Conservation (phyloP, 345 rosid genomes). For the Brassica cretica region DNA sequence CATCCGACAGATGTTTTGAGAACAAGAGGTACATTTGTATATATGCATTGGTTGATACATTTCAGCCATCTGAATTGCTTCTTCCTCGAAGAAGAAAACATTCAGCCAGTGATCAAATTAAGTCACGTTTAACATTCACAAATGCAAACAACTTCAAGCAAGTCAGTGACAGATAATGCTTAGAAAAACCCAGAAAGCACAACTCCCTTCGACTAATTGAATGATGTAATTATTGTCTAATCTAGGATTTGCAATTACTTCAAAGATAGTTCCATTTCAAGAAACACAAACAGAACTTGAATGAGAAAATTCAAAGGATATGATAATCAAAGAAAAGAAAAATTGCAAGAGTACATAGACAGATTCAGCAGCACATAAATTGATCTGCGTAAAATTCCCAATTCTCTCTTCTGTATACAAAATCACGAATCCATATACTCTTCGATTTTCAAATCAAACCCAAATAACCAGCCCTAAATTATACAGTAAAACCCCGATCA, state of each 20-base stretch:
- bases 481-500: not conserved
- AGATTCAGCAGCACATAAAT: not conserved
- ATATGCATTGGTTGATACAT: not conserved
- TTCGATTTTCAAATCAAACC: not conserved
- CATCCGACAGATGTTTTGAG: not conserved
- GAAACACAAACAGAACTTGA: not conserved
- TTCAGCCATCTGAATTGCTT: not conserved
- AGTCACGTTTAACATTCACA: too few relatives aligned
- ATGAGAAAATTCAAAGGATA: not conserved
- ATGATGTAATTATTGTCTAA: not conserved
- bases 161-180: not conserved
- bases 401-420: conserved; percentile 5
- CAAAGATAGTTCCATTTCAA: not conserved
- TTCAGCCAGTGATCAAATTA: not conserved
- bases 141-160: not conserved
- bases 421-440: not conserved
- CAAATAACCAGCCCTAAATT: conserved; percentile 1
- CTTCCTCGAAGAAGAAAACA: not conserved
- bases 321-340: not conserved
- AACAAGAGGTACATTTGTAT: not conserved
- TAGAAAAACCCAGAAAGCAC: not conserved
- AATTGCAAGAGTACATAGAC: not conserved
- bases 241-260: not conserved
- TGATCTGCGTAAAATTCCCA: not conserved
- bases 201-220: not conserved